Evolutionary conservation across 495 filamentous ascomycete species (phyloP).

Genomic region (Paragyromitra xinjiangensis): DNA sequence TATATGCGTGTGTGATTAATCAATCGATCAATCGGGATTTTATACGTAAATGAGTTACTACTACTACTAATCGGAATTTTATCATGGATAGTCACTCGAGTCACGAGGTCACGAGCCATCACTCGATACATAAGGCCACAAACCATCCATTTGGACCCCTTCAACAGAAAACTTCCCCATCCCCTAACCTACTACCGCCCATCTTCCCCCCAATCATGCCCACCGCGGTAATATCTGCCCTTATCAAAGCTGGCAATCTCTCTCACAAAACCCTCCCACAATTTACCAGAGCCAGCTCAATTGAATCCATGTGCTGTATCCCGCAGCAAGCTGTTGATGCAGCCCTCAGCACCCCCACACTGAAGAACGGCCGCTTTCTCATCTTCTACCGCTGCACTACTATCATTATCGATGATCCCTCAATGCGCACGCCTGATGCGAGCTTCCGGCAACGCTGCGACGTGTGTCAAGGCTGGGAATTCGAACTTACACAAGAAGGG

Average conservation of each 20-base stretch:
- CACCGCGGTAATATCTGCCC: slow-evolving; percentile 10
- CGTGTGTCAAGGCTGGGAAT: slow-evolving; percentile 16
- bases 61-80: not conserved
- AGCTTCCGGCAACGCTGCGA: slow-evolving; percentile 4
- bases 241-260: slow-evolving; percentile 29
- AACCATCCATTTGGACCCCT: not conserved
- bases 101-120: not conserved
- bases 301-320: slow-evolving; percentile 29
- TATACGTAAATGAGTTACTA: too few species aligned
- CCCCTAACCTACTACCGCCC: not conserved
- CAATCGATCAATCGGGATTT: too few species aligned
- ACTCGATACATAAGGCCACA: not conserved
- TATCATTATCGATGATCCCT: not conserved
- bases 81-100: not conserved
- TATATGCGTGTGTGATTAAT: too few species aligned
- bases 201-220: not conserved
- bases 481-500: slow-evolving; percentile 19
- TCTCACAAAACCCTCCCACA: slow-evolving; percentile 13
- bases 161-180: not conserved
- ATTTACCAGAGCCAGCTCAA: not conserved
- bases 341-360: not conserved
- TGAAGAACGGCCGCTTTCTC: slow-evolving; percentile 11
- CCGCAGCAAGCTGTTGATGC: slow-evolving; percentile 32
- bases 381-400: slow-evolving; percentile 17
- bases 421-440: not conserved